Evolutionary conservation across 768 basidiomycete genomes (phyloP), one percentile per base, ranked within the genome.

Genomic region (Strobilomyces echinocephalus): DNA sequence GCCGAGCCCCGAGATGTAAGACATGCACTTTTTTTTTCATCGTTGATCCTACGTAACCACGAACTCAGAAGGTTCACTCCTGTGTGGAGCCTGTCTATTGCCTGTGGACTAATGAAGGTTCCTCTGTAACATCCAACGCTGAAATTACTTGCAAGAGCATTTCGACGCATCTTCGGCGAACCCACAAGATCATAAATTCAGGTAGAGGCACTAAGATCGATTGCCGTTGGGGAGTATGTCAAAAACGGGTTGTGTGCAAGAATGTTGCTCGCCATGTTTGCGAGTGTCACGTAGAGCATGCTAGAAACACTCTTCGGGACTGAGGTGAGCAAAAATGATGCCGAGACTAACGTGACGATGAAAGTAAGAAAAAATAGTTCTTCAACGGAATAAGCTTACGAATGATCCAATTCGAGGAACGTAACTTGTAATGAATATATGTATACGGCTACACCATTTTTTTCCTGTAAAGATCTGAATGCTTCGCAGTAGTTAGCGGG

Each of bases 191-290:
- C n/a, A 33, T 6, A 26, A 54, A 44, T 2, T 5, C 50, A 16
- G 14, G 21, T 31, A 11, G 9, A 14, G n/a, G 33, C 8, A 8
- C 12, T 10, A 15, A 4, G 35, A 5, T 54, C 21, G 1, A 12
- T 8, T 54, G 53, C 20, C 11, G 3, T 20, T 55, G 54, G 54
- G 31, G 18, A 1, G 46, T 33, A 5, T 56, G 55, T 10, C 5
- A 16, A 3, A 53, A 24, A 18, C 8, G 0, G 9, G 30, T 48
- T 1, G 43, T 9, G 26, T 46, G 51, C 40, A 38, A 18, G 15
- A 38, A 33, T 26, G 43, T 56, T 8, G 20, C 43, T 15, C 24
- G 55, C 12, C 51, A 56, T 18, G 20, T 56, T 16, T 40, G 55
- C n/a, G 51, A 56, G 35, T 24, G 5, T 24, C 55, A 56, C 12